Percentiles rank a stretch among this genome's conserved stretches.
These are phyloP conservation scores for Mycena crocata DNA, from an alignment of 768 basidiomycete species.

Conservation along the genomic window DNA sequence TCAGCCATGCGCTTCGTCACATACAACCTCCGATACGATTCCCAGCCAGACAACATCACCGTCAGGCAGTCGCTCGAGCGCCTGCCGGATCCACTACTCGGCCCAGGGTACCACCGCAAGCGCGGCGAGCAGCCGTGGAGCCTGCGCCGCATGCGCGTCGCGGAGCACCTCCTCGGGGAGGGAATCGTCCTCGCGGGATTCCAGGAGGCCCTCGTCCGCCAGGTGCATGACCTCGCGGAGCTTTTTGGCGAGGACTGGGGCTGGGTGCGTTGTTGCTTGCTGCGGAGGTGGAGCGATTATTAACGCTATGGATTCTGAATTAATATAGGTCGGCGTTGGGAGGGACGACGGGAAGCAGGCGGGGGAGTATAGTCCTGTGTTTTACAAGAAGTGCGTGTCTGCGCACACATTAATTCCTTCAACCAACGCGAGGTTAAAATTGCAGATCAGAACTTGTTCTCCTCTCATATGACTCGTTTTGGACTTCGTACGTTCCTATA, in stretches of 20 bases:
- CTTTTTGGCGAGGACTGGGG: slow-evolving; percentile 67
- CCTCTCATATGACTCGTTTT: slow-evolving; percentile 60
- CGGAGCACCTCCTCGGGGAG: slow-evolving; percentile 56
- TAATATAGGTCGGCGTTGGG: slow-evolving; percentile 65
- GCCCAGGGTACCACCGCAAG: slow-evolving; percentile 45
- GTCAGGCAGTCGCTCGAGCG: slow-evolving; percentile 57
- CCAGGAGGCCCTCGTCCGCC: slow-evolving; percentile 66
- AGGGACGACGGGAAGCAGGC: slow-evolving; percentile 66
- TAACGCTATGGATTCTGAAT: slow-evolving; percentile 3
- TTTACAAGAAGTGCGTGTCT: slow-evolving; percentile 59
- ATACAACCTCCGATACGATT: slow-evolving; percentile 68
- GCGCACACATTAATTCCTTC: background rate
- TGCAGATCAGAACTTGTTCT: slow-evolving; percentile 49
- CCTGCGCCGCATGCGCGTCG: slow-evolving; percentile 58
- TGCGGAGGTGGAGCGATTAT: too few relatives aligned
- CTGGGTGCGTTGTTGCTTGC: slow-evolving; percentile 51
- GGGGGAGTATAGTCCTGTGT: slow-evolving; percentile 74
- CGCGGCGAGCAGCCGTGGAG: slow-evolving; percentile 67
- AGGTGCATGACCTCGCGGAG: slow-evolving; percentile 65
- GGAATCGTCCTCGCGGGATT: slow-evolving; percentile 56
- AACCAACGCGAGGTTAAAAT: background rate
- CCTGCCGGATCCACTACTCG: slow-evolving; percentile 55
- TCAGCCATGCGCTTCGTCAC: slow-evolving; percentile 52
- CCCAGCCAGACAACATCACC: slow-evolving; percentile 60
- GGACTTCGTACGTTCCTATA: slow-evolving; percentile 59